phyloP scores from a whole-genome alignment of 2,329 filamentous ascomycete genomes.

The Hypomyces rosellus region DNA sequence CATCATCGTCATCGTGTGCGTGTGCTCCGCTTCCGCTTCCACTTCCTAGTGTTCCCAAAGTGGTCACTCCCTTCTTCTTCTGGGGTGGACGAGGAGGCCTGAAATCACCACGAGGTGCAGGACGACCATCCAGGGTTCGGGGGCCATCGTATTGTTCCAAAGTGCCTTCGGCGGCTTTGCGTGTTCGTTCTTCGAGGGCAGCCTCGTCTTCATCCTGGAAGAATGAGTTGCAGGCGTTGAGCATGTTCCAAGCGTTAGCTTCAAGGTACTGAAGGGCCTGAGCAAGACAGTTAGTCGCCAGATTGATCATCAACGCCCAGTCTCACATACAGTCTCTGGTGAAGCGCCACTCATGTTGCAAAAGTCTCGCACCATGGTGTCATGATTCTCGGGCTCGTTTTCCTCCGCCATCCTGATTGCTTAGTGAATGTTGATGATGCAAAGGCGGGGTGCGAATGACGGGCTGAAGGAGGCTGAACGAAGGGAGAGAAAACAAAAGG shows the following conservation, averaged over 20 bases:
- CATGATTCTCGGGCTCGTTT: conserved; percentile 14
- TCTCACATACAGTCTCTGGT: conserved; percentile 20
- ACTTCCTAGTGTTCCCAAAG: conserved; percentile 49
- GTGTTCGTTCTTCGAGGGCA: conserved; percentile 36
- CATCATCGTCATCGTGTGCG: conserved; percentile 44
- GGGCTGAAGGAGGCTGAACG: not conserved
- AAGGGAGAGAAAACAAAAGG: too few species aligned
- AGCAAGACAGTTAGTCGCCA: not conserved
- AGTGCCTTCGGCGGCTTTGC: conserved; percentile 31
- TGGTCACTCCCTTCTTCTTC: conserved; percentile 58
- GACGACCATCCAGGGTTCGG: conserved; percentile 56
- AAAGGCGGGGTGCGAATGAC: not conserved
- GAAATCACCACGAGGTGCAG: conserved; percentile 40
- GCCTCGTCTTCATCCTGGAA: conserved; percentile 52
- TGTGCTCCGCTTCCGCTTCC: conserved; percentile 35
- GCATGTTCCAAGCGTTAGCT: conserved; percentile 60
- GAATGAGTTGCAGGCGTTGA: conserved; percentile 55
- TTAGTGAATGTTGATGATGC: not conserved
- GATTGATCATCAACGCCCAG: not conserved
- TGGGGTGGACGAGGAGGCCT: conserved; percentile 31
- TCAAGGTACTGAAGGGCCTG: conserved; percentile 64
- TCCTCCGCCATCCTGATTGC: conserved; percentile 24
- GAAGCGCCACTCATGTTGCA: conserved; percentile 20
- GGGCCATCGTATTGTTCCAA: conserved; percentile 47
- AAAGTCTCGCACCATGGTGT: conserved; percentile 24